Evolutionary conservation across 2,329 filamentous ascomycete genomes (phyloP), one percentile per base, ranked within the genome.

Genomic region (Pestalotiopsis sp.): DNA sequence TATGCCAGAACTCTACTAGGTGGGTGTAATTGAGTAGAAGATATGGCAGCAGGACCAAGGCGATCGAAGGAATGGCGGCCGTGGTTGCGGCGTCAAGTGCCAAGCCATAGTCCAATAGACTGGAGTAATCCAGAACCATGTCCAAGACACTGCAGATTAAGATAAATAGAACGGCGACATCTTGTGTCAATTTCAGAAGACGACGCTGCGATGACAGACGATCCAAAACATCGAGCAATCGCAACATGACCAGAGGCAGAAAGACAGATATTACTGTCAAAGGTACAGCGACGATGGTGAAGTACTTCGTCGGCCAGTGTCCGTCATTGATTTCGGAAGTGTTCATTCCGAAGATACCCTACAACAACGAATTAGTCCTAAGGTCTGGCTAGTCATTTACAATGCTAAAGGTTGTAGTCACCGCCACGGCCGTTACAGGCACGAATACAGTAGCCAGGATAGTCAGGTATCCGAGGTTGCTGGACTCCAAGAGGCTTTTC

Each of bases 271-370:
- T 4, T 11, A 61, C 58, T 11, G 58, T 61, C 4, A 61, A 23
- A n/a, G 27, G 58, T n/a, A 61, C 58, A 13, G 58, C 58, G 7
- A n/a, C 23, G 6, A 36, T 25, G 20, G 25, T 31, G 25, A 61
- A 61, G n/a, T 61, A 61, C n/a, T 61, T 61, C 3, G 25, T 61
- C 14, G 58, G 27, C 58, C 58, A 61, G 58, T 61, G 23, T 61
- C 17, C 23, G 9, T 25, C 58, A 14, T 61, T 61, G 58, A 25
- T 61, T 31, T 61, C 58, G 17, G 14, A 4, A 25, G 58, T 61
- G n/a, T 61, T 61, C 58, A 61, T 61, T 11, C 58, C 58, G 25
- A 61, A 61, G 31, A 61, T 27, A 27, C 58, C 58, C 58, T 61
- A 12, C 9, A 13, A 2, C 27, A 12, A 61, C 12, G 12, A 27